Percentiles rank a stretch among this genome's conserved stretches.
Evolutionary conservation across 139 green algal genomes (phyloP).

Genomic region (Coccomyxa sp.): DNA sequence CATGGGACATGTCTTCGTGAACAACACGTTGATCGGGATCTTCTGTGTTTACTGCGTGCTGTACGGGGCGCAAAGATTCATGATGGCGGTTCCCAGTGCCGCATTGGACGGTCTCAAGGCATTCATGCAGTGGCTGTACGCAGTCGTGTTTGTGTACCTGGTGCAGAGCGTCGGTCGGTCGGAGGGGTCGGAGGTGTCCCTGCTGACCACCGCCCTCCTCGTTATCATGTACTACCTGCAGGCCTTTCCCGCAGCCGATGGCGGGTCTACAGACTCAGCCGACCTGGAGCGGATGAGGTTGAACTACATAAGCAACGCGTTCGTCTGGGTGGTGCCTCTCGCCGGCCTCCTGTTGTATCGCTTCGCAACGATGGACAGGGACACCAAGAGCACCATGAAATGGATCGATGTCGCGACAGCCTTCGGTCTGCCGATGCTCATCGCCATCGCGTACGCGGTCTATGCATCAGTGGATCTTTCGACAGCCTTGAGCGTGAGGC

Average conservation of each 20-base stretch:
- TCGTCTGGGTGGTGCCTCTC: background rate
- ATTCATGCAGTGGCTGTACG: background rate
- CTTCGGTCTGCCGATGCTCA: background rate
- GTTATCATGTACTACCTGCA: background rate
- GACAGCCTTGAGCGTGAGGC: background rate
- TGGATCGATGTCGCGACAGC: background rate
- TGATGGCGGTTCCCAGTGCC: background rate
- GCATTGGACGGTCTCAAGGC: background rate
- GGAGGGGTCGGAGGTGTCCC: background rate
- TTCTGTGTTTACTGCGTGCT: slow-evolving; percentile 1
- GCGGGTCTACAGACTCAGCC: background rate
- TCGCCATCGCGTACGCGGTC: background rate
- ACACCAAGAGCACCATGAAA: background rate
- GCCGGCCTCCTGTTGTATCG: background rate
- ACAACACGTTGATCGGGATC: background rate
- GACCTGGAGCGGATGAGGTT: background rate
- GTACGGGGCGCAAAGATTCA: background rate
- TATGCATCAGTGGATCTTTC: background rate
- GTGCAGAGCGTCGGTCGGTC: background rate
- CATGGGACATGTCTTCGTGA: background rate
- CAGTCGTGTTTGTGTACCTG: background rate
- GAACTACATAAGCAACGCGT: slow-evolving; percentile 1
- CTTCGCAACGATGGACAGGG: background rate
- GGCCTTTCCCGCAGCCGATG: background rate
- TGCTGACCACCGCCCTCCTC: background rate